Conservation (phyloP, 2,329 filamentous ascomycete genomes). For the Claviceps paspali region DNA sequence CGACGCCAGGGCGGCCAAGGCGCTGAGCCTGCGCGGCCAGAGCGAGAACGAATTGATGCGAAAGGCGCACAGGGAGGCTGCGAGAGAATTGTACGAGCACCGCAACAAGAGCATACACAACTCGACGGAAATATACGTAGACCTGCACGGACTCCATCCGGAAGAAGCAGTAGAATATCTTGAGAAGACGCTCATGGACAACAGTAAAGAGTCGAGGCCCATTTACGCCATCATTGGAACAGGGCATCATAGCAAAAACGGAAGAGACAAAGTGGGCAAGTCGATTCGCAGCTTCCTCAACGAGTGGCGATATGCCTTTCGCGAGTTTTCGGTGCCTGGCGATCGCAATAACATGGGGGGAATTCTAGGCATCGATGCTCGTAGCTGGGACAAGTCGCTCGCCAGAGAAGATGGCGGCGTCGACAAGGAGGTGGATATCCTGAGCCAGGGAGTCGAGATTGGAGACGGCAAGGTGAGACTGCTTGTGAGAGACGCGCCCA, state of each 20-base stretch:
- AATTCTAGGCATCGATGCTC: slow-evolving; percentile 51
- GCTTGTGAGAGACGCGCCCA: slow-evolving; percentile 44
- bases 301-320: slow-evolving; percentile 90
- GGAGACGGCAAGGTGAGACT: slow-evolving; percentile 46
- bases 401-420: slow-evolving; percentile 29
- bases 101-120: slow-evolving; percentile 56
- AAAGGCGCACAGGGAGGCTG: slow-evolving; percentile 89
- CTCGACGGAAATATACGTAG: slow-evolving; percentile 68
- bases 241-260: slow-evolving; percentile 94
- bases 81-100: slow-evolving; percentile 81
- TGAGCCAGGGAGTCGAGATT: slow-evolving; percentile 34
- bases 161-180: slow-evolving; percentile 94
- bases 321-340: slow-evolving; percentile 93
- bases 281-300: slow-evolving; percentile 81
- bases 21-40: slow-evolving; percentile 82
- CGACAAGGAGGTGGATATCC: slow-evolving; percentile 35
- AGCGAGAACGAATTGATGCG: slow-evolving; percentile 96
- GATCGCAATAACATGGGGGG: slow-evolving; percentile 74
- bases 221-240: slow-evolving; percentile 95
- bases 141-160: slow-evolving; percentile 94
- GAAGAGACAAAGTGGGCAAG: slow-evolving; percentile 96
- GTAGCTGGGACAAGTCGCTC: slow-evolving; percentile 50
- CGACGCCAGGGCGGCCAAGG: slow-evolving; percentile 89
- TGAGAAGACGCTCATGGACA: slow-evolving; percentile 73
- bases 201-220: slow-evolving; percentile 55